These are phyloP conservation scores for Graphilbum sp. DNA, from an alignment of 2,329 filamentous ascomycete genomes.

Conservation along the genomic window DNA sequence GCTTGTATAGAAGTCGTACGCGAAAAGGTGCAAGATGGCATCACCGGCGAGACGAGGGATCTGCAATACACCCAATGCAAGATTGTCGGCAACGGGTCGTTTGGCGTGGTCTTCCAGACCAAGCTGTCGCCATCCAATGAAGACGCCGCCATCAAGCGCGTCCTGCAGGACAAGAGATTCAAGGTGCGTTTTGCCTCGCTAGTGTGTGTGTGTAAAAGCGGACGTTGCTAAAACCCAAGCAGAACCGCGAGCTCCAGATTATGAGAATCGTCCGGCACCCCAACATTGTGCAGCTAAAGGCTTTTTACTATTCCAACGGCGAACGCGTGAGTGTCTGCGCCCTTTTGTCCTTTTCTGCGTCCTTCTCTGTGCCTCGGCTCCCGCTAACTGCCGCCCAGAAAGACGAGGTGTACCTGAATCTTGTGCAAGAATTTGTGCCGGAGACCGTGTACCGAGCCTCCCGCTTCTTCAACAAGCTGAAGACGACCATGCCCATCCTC, in stretches of 20 bases:
- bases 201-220: background rate
- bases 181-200: conserved; percentile 46
- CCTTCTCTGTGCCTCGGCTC: background rate
- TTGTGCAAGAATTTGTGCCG: conserved; percentile 94
- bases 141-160: conserved; percentile 97
- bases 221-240: conserved; percentile 7
- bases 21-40: conserved; percentile 96
- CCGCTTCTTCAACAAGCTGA: conserved; percentile 99
- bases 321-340: conserved; percentile 61
- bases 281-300: conserved; percentile 95
- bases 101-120: conserved; percentile 97
- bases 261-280: conserved; percentile 99
- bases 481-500: conserved; percentile 96
- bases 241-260: conserved; percentile 98
- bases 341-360: background rate
- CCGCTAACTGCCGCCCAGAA: too few relatives aligned
- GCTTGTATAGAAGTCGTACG: conserved; percentile 68
- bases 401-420: conserved; percentile 96
- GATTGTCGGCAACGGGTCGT: conserved; percentile 97
- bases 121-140: conserved; percentile 96
- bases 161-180: conserved; percentile 98
- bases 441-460: conserved; percentile 97
- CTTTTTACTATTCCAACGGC: conserved; percentile 98
- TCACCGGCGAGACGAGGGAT: conserved; percentile 91
- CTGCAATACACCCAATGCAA: conserved; percentile 99